These are phyloP conservation scores for Fusarium sp. DNA, from an alignment of 2,329 filamentous ascomycete genomes.

Conservation along the genomic window DNA sequence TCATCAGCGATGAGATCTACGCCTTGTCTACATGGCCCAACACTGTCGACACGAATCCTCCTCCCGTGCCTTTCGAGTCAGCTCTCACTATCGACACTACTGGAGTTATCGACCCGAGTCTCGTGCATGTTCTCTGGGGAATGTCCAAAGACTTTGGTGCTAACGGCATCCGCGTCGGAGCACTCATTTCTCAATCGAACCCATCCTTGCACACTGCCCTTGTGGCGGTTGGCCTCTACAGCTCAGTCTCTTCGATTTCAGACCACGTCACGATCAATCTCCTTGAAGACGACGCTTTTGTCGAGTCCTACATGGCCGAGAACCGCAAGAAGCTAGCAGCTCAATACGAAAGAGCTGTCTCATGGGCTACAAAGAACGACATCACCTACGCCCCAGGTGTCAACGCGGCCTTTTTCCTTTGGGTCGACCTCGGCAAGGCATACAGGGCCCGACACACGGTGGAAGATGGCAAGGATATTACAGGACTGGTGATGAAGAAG, in stretches of 20 bases:
- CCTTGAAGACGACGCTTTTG: constrained; percentile 58
- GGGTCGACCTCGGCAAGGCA: constrained; percentile 59
- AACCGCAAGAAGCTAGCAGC: constrained; percentile 56
- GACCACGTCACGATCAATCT: constrained; percentile 56
- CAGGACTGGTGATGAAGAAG: constrained; percentile 42
- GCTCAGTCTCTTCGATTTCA: constrained; percentile 58
- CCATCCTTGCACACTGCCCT: constrained; percentile 53
- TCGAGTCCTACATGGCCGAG: constrained; percentile 56
- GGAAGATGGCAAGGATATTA: constrained; percentile 36
- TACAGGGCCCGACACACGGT: constrained; percentile 38
- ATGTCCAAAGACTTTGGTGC: constrained; percentile 67
- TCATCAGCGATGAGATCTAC: constrained; percentile 64
- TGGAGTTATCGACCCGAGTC: constrained; percentile 59
- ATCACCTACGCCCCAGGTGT: constrained; percentile 60
- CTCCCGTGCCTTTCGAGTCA: constrained; percentile 57
- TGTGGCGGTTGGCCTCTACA: constrained; percentile 53
- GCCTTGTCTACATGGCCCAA: constrained; percentile 64
- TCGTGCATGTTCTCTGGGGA: constrained; percentile 64
- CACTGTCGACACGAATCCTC: constrained; percentile 42
- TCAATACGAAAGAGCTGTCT: constrained; percentile 53
- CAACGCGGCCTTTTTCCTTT: constrained; percentile 68
- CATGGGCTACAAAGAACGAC: constrained; percentile 52
- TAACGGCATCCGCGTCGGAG: constrained; percentile 66
- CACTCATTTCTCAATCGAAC: constrained; percentile 62
- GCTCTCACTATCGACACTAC: constrained; percentile 56